Conservation (phyloP, 129 eudicot genomes). For the Oenanthe sinensis region DNA sequence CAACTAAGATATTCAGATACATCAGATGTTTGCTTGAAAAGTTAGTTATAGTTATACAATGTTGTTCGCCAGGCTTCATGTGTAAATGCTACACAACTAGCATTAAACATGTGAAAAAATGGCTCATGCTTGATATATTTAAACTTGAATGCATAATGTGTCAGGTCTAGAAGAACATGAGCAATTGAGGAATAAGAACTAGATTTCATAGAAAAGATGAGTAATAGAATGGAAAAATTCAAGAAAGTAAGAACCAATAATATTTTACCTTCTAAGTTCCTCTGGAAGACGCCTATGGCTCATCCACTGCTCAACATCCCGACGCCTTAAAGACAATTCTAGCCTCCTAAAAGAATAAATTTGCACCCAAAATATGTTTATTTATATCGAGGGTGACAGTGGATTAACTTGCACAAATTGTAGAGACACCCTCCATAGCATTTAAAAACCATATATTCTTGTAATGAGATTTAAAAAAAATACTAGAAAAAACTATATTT, state of each 20-base stretch:
- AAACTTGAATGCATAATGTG: too few species aligned
- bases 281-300: conserved; percentile 76
- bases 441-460: neutral
- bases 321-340: conserved; percentile 75
- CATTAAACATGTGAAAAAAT: neutral
- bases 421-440: neutral
- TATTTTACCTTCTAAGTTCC: conserved; percentile 43
- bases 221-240: neutral
- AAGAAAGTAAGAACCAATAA: neutral
- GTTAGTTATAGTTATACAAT: neutral
- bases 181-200: neutral
- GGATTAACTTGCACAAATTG: neutral
- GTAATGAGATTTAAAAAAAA: neutral
- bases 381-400: neutral
- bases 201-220: neutral
- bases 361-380: neutral
- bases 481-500: too few species aligned
- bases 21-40: neutral
- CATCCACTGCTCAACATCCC: conserved; percentile 98
- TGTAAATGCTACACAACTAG: neutral
- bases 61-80: neutral
- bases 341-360: conserved; percentile 38
- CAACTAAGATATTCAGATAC: neutral
- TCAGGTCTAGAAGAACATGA: neutral
- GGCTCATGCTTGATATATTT: neutral